Conservation (phyloP, 768 basidiomycete genomes). For the Trametes coccinea region DNA sequence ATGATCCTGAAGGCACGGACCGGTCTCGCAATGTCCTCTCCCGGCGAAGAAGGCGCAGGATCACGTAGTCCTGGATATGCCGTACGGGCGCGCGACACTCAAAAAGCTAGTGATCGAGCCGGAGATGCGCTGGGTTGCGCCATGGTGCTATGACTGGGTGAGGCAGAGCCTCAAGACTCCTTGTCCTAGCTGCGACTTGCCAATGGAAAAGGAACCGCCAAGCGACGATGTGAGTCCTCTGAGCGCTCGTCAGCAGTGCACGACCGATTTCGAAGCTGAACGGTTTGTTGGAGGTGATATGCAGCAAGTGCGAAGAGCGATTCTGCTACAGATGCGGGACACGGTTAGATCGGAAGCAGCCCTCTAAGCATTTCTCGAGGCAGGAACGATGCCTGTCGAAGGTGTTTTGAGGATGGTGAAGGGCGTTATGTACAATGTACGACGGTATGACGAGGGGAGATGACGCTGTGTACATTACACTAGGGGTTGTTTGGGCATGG, state of each 20-base stretch:
- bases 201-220: slow-evolving; percentile 74
- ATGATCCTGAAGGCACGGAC: slow-evolving; percentile 68
- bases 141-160: slow-evolving; percentile 67
- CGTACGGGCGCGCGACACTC: slow-evolving; percentile 65
- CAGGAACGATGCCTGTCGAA: slow-evolving; percentile 58
- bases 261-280: not conserved
- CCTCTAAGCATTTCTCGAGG: slow-evolving; percentile 70
- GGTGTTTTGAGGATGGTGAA: slow-evolving; percentile 43
- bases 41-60: slow-evolving; percentile 69
- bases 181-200: slow-evolving; percentile 72
- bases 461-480: slow-evolving; percentile 12
- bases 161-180: slow-evolving; percentile 57
- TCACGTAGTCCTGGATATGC: slow-evolving; percentile 68
- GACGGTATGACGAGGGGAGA: not conserved
- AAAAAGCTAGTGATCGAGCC: slow-evolving; percentile 60
- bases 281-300: slow-evolving; percentile 60
- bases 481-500: not conserved
- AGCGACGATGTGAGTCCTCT: slow-evolving; percentile 75
- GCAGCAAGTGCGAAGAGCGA: slow-evolving; percentile 69
- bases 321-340: slow-evolving; percentile 82
- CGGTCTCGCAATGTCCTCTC: slow-evolving; percentile 68
- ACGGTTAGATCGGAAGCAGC: slow-evolving; percentile 43
- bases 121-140: slow-evolving; percentile 62
- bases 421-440: slow-evolving; percentile 11
- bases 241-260: not conserved